Evolutionary conservation across 495 filamentous ascomycete genomes (phyloP), one percentile per base, ranked within the genome.

Genomic region (Daldinia decipiens): DNA sequence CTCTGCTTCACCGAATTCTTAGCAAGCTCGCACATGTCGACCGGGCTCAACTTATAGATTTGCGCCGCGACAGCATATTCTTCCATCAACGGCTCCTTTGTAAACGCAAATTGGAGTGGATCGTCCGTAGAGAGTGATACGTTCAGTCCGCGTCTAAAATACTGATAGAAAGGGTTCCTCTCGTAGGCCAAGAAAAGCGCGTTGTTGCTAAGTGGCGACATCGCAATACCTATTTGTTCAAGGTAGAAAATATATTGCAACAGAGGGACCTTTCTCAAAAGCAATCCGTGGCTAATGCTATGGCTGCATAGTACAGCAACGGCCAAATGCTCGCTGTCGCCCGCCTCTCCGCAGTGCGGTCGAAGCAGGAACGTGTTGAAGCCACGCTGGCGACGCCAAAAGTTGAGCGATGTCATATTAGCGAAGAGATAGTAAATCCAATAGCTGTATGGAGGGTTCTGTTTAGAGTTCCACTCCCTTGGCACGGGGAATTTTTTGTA

Each of bases 191-290:
- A 83, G 81, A 99, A 99, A 31, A 99, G 80, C 0, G 95, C 95
- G 73, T 99, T 99, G 84, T 99, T 99, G 77, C 93, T 97, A 32
- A 99, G 88, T 27, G 95, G 95, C 9, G 95, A 98, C 95, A 99
- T 99, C 61, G 95, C 95, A 75, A 99, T 95, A 61, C 95, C 95
- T 68, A 99, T 98, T 75, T 97, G 94, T 73, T 99, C 94, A 24
- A 99, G 88, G 71, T 99, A 99, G 81, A 97, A 99, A 56, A 98
- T 90, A 79, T 99, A 99, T 76, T 99, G 95, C 65, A 99, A 78
- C 53, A 99, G 78, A 4, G 95, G 96, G 8, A 98, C 94, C 76
- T 99, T 99, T 36, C 96, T 89, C 36, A 99, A 84, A 61, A 97
- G 82, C 40, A 99, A 88, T 1, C 95, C 95, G 77, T 99, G 95